These are phyloP conservation scores for Paecilomyces sp. DNA, from an alignment of 2,329 filamentous ascomycete genomes.

Conservation along the genomic window DNA sequence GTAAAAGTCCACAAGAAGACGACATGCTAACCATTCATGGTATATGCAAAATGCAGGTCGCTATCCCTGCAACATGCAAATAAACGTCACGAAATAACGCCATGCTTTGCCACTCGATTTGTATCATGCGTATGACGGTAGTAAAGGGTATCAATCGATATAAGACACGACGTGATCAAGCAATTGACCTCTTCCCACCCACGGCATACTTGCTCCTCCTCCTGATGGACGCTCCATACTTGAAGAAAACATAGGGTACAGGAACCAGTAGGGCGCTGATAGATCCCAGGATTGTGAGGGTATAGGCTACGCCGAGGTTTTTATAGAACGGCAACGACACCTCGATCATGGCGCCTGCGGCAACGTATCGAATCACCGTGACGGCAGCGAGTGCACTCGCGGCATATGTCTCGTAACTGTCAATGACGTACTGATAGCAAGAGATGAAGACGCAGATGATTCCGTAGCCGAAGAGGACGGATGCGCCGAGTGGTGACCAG, in stretches of 20 bases:
- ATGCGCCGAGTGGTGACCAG: constrained; percentile 45
- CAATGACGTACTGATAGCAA: constrained; percentile 51
- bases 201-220: too few relatives aligned
- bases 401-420: constrained; percentile 46
- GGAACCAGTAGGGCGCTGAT: constrained; percentile 32
- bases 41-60: too few relatives aligned
- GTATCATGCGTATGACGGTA: too few relatives aligned
- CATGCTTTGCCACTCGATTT: too few relatives aligned
- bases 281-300: constrained; percentile 32
- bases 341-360: constrained; percentile 28
- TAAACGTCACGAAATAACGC: too few relatives aligned
- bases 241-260: constrained; percentile 38
- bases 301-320: constrained; percentile 32
- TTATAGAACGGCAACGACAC: constrained; percentile 29
- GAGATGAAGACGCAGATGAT: constrained; percentile 44
- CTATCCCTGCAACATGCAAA: too few relatives aligned
- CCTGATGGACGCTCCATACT: too few relatives aligned
- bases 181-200: too few relatives aligned
- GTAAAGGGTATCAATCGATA: too few relatives aligned
- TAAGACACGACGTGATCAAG: too few relatives aligned
- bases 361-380: constrained; percentile 33
- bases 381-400: constrained; percentile 39
- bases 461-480: constrained; percentile 45
- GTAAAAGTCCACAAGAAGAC: too few relatives aligned
- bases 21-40: too few relatives aligned